Conservation (phyloP, 208 protist species). For the Acanthamoeba lugdunensis region DNA sequence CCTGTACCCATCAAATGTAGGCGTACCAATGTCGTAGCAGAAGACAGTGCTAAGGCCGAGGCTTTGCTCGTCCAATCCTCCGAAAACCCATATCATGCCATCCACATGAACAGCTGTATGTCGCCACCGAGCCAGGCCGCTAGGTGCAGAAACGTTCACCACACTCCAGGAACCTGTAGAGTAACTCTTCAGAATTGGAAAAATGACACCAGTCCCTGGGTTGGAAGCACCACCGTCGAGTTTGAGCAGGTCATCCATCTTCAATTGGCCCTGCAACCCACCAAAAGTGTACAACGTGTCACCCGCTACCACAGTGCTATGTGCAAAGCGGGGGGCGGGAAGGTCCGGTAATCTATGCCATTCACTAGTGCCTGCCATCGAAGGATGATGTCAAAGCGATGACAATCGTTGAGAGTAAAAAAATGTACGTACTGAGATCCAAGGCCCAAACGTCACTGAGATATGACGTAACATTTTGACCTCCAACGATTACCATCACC, state of each 20-base stretch:
- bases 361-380: not conserved
- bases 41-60: not conserved
- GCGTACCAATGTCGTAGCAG: not conserved
- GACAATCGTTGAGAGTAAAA: not conserved
- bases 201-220: too few species aligned
- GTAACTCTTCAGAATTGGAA: too few species aligned
- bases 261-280: not conserved
- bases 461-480: not conserved
- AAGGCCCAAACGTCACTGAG: not conserved
- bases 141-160: not conserved
- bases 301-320: not conserved
- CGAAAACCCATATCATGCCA: not conserved
- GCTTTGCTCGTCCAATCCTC: not conserved
- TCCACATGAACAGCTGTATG: not conserved
- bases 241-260: not conserved
- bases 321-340: not conserved
- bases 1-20: too few species aligned
- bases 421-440: not conserved
- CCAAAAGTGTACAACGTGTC: not conserved
- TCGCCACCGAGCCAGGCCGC: not conserved
- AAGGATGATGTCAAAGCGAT: not conserved
- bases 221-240: not conserved
- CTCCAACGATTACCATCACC: not conserved
- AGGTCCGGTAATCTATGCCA: not conserved
- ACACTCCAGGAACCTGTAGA: not conserved